Evolutionary conservation across 2,329 filamentous ascomycete genomes (phyloP).

Genomic region (Leptographium wingfieldii): DNA sequence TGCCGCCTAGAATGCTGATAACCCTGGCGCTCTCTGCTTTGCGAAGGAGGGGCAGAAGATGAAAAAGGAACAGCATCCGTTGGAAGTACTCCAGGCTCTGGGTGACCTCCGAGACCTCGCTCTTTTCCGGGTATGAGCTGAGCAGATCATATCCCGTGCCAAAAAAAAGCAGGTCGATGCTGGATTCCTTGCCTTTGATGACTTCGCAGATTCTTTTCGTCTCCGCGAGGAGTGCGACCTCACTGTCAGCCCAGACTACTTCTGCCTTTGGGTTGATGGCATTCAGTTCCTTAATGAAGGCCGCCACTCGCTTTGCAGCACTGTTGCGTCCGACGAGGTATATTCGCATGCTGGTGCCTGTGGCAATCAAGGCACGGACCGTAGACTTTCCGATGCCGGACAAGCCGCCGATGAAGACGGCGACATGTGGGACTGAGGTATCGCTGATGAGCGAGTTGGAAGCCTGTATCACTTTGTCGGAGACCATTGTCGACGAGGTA

Average conservation of each 20-base stretch:
- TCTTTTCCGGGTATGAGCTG: constrained; percentile 15
- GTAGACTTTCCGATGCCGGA: constrained; percentile 32
- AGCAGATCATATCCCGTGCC: constrained; percentile 31
- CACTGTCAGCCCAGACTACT: constrained; percentile 28
- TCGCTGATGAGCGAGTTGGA: constrained; percentile 28
- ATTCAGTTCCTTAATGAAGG: constrained; percentile 24
- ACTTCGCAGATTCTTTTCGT: constrained; percentile 23
- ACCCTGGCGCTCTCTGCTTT: constrained; percentile 19
- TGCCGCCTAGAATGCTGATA: constrained; percentile 22
- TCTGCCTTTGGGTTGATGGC: constrained; percentile 25
- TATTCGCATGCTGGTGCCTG: constrained; percentile 22
- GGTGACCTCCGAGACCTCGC: not conserved
- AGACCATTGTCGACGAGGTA: constrained; percentile 20
- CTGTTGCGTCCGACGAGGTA: constrained; percentile 30
- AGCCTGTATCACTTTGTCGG: constrained; percentile 21
- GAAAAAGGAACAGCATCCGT: constrained; percentile 26
- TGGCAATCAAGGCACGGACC: constrained; percentile 22
- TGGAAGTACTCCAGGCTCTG: constrained; percentile 26
- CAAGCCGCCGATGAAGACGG: constrained; percentile 33
- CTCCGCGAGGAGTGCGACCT: constrained; percentile 32
- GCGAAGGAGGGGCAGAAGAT: constrained; percentile 27
- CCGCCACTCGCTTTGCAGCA: constrained; percentile 17
- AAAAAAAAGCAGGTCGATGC: constrained; percentile 31
- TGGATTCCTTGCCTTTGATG: constrained; percentile 24
- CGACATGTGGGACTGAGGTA: constrained; percentile 21